A percentile compares a stretch with the other conserved stretches of the same genome.
These are phyloP conservation scores for Penicillium sclerotigenum DNA, from an alignment of 2,329 filamentous ascomycete species.

Conservation along the genomic window DNA sequence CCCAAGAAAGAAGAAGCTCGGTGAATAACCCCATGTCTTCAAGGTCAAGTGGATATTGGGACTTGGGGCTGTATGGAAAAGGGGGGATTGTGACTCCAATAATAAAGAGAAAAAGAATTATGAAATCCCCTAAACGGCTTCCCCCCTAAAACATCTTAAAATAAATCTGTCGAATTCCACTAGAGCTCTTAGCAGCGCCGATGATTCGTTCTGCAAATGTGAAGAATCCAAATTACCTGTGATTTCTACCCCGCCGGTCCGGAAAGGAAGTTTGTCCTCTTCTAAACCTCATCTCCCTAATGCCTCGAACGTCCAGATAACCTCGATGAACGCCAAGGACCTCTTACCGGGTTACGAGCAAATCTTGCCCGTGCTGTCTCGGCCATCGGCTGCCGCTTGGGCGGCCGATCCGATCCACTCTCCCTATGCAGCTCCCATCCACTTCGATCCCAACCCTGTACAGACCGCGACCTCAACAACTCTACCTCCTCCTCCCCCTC, in stretches of 20 bases:
- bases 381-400: constrained; percentile 20
- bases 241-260: constrained; percentile 14
- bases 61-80: not conserved
- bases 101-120: not conserved
- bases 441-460: constrained; percentile 1
- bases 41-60: not conserved
- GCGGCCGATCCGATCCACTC: constrained; percentile 17
- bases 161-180: constrained; percentile 13
- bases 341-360: constrained; percentile 22
- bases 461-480: not conserved
- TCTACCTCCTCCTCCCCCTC: constrained; percentile 2
- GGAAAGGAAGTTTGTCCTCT: constrained; percentile 2
- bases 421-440: constrained; percentile 7
- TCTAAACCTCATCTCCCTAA: not conserved
- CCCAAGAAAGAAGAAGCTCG: not conserved
- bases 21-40: not conserved
- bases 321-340: constrained; percentile 33
- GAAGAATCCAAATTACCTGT: constrained; percentile 15
- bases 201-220: constrained; percentile 19
- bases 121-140: not conserved
- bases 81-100: not conserved
- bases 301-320: not conserved
- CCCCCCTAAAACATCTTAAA: not conserved
- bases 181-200: constrained; percentile 16
- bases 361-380: constrained; percentile 29